These are phyloP conservation scores for Bretziella fagacearum DNA, from an alignment of 2,329 filamentous ascomycete genomes.

Conservation along the genomic window DNA sequence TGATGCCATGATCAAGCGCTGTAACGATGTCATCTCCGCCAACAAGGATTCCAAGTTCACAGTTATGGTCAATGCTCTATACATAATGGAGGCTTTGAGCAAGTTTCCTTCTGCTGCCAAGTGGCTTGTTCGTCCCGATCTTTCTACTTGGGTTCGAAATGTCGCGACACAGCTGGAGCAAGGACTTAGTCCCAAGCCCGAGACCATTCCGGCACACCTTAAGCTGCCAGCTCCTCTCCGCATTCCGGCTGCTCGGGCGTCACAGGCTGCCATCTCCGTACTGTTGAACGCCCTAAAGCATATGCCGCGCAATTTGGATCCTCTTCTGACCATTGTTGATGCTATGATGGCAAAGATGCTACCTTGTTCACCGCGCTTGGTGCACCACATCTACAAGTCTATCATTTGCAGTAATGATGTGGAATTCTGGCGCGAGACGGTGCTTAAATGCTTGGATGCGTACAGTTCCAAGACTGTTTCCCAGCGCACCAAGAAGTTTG, in stretches of 20 bases:
- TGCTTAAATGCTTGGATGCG: slow-evolving; percentile 72
- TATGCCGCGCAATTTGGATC: slow-evolving; percentile 60
- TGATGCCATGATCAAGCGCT: slow-evolving; percentile 51
- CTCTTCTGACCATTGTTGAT: slow-evolving; percentile 71
- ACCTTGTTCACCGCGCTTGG: slow-evolving; percentile 56
- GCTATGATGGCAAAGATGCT: slow-evolving; percentile 70
- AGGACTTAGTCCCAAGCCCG: slow-evolving; percentile 10
- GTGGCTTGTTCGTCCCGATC: slow-evolving; percentile 56
- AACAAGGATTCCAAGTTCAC: slow-evolving; percentile 51
- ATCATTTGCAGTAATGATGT: slow-evolving; percentile 74
- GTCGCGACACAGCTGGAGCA: slow-evolving; percentile 65
- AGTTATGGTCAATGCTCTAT: slow-evolving; percentile 72
- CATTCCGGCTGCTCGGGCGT: slow-evolving; percentile 48
- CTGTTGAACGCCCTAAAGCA: slow-evolving; percentile 65
- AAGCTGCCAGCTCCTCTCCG: slow-evolving; percentile 55
- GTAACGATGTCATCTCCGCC: slow-evolving; percentile 44
- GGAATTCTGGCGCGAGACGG: slow-evolving; percentile 67
- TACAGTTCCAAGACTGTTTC: slow-evolving; percentile 64
- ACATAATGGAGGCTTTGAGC: slow-evolving; percentile 65
- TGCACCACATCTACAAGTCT: slow-evolving; percentile 66
- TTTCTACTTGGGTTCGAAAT: slow-evolving; percentile 40
- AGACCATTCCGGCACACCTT: slow-evolving; percentile 46
- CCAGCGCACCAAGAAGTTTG: slow-evolving; percentile 83
- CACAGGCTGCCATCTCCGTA: slow-evolving; percentile 70
- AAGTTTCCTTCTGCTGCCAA: slow-evolving; percentile 44